Percentiles rank a stretch among this genome's conserved stretches.
These are phyloP conservation scores for Brassica incana DNA, from an alignment of 345 rosid species.

Conservation along the genomic window DNA sequence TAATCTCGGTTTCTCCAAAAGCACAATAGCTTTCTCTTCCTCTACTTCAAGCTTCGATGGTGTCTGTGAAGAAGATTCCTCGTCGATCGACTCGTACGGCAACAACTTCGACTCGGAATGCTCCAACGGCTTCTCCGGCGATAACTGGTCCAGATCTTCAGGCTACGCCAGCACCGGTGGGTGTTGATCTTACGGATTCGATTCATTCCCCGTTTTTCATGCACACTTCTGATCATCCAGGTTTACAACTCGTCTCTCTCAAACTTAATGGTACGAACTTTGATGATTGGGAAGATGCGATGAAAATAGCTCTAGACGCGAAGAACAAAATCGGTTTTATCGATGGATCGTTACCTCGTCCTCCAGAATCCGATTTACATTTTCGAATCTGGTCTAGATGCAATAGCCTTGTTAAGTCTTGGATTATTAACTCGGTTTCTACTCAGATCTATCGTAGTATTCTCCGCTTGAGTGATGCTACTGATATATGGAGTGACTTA, in stretches of 20 bases:
- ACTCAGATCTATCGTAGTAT: background rate
- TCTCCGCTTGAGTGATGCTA: background rate
- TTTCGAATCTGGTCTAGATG: background rate
- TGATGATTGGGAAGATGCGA: background rate
- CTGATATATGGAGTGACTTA: background rate
- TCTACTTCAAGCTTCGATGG: background rate
- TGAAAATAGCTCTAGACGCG: background rate
- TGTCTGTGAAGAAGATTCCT: background rate
- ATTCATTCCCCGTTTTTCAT: background rate
- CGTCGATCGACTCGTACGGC: background rate
- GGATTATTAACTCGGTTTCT: background rate
- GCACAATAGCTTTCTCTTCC: slow-evolving; percentile 23
- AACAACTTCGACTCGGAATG: background rate
- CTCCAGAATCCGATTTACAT: background rate
- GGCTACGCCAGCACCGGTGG: background rate
- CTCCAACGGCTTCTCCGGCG: background rate
- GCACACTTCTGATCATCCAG: background rate
- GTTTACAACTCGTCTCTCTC: background rate
- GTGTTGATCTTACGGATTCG: background rate
- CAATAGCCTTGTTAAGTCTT: background rate
- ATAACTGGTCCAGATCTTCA: background rate
- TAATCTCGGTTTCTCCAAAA: slow-evolving; percentile 12
- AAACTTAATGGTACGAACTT: background rate
- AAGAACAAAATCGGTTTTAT: background rate
- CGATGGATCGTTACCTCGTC: background rate